Conservation (phyloP, 1,284 basidiomycete genomes). For the Jaminaea rosea region DNA sequence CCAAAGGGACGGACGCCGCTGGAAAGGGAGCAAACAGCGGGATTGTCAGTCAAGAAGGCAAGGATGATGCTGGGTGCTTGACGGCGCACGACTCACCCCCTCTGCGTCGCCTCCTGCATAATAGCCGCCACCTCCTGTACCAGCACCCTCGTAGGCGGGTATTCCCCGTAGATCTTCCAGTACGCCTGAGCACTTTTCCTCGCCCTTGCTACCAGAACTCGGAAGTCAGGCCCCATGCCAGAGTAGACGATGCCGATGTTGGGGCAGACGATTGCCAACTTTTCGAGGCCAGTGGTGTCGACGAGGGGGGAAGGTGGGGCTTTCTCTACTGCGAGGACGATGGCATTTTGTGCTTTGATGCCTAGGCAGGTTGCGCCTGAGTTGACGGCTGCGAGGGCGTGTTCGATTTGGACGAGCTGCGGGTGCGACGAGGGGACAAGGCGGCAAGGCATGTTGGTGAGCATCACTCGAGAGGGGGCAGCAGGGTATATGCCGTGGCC, state of each 20-base stretch:
- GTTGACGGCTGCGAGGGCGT: constrained; percentile 85
- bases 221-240: constrained; percentile 98
- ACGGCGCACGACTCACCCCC: constrained; percentile 85
- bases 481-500: neutral
- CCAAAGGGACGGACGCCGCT: constrained; percentile 98
- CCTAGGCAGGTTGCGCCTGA: constrained; percentile 87
- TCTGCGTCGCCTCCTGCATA: constrained; percentile 98
- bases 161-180: constrained; percentile 98
- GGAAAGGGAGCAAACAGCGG: constrained; percentile 7
- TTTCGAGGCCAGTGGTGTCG: constrained; percentile 94
- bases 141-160: constrained; percentile 91
- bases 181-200: constrained; percentile 96
- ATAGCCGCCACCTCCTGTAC: constrained; percentile 95
- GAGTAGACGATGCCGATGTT: constrained; percentile 96
- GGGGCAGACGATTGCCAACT: constrained; percentile 86
- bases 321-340: constrained; percentile 99
- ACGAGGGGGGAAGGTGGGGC: constrained; percentile 94
- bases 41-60: too few relatives aligned
- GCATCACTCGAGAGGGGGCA: neutral
- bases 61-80: too few relatives aligned
- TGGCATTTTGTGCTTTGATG: constrained; percentile 96
- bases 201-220: constrained; percentile 82
- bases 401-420: constrained; percentile 77
- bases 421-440: too few relatives aligned
- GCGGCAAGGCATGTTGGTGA: neutral